Base-by-base conservation (phyloP, 2,329 filamentous ascomycete species). In the Talaromyces marneffei region DNA sequence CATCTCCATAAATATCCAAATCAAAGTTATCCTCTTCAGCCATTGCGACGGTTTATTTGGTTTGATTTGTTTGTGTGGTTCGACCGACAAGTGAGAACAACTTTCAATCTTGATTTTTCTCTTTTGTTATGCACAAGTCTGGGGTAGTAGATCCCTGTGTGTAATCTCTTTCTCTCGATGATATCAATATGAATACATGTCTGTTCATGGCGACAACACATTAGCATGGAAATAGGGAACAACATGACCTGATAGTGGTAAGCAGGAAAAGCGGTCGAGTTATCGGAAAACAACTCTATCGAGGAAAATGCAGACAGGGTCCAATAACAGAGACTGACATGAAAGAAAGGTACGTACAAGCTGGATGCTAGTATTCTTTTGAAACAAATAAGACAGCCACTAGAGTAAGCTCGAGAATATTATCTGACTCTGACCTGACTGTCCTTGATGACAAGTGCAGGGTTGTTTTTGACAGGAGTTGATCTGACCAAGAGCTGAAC, bases 1-100 rank as follows among this genome's bases (percentile, higher is more conserved):
- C 83, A 69, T 87, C 85, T 65, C 85, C 85, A 70, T 87, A 87
- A 76, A 88, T 86, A 73, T 88, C 85, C 79, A 88, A 87, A 68
- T 88, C 85, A 79, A 87, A 87, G 71, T 86, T 86, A 74, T 87
- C 85, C 75, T 87, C 85, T 70, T 83, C 74, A 61, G 78, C 77
- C 78, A 80, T 80, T 62, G 69, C 67, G 71, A 63, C 68, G 50
- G 42, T 20, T 44, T 71, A 71, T 60, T 60, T 39, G 52, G 27
- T 23, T 31, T 53, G 48, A 50, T 46, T n/a, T 4, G 4, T 35
- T 33, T 71, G 64, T 62, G 62, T 23, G 33, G 39, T 50, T 44
- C 44, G 48, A 40, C 12, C 44, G 48, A 55, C 64, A 62, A 63
- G 65, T 66, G 62, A 70, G 66, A 72, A 69, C 66, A 68, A 70